phyloP scores from a whole-genome alignment of 2,329 filamentous ascomycete genomes.

The Aspergillus sp. region DNA sequence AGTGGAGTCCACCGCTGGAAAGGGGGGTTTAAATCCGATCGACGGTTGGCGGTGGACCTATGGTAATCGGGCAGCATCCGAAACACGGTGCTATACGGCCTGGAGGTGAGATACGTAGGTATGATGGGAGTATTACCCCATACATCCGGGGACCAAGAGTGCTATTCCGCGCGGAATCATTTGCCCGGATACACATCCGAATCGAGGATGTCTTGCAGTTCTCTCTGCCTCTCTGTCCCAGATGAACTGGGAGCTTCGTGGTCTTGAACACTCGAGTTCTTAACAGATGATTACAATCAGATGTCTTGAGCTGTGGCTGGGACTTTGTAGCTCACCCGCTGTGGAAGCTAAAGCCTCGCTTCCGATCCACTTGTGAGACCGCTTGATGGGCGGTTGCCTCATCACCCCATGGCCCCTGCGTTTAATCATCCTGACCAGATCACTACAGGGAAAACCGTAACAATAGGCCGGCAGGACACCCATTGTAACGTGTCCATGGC shows the following conservation, averaged over 20 bases:
- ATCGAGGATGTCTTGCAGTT: no score
- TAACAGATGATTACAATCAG: no score
- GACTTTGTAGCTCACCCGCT: no score
- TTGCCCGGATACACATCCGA: neutral
- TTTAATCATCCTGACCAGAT: neutral
- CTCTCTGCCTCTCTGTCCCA: no score
- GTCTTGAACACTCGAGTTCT: no score
- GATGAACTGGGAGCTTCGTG: no score
- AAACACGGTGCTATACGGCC: slow-evolving; percentile 3
- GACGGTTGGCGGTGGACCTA: slow-evolving; percentile 8
- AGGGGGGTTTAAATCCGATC: slow-evolving; percentile 12
- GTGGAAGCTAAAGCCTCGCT: neutral
- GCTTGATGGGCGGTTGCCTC: neutral
- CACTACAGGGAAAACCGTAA: neutral
- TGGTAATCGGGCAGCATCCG: slow-evolving; percentile 16
- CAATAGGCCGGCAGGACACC: no score
- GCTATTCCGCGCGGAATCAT: neutral
- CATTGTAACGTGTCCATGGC: neutral
- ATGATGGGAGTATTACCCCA: neutral
- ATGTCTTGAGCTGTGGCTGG: no score
- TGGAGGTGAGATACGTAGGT: neutral
- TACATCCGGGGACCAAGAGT: neutral
- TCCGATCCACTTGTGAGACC: neutral
- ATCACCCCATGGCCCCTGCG: neutral
- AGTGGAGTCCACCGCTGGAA: slow-evolving; percentile 1